Conservation (phyloP, 352 stramenopile genomes). For the Phytophthora litchii region DNA sequence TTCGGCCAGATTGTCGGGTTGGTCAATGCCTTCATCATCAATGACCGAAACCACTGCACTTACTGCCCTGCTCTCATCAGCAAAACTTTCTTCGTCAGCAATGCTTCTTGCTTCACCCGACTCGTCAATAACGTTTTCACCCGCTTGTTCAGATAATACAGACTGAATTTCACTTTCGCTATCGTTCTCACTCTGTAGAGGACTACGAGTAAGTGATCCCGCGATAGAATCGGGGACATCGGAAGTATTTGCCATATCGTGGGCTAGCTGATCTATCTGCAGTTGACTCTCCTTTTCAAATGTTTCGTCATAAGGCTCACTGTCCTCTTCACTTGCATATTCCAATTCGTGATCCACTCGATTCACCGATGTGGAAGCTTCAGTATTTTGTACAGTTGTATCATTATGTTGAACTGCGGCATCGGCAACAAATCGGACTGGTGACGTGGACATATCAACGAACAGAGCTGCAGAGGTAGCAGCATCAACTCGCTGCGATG, state of each 20-base stretch:
- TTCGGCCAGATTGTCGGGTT: slow-evolving; percentile 1
- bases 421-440: slow-evolving; percentile 28
- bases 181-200: not conserved
- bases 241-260: not conserved
- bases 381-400: not conserved
- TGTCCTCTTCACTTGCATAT: slow-evolving; percentile 25
- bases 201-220: slow-evolving; percentile 3
- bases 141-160: not conserved
- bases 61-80: slow-evolving; percentile 2
- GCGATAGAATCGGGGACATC: not conserved
- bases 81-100: slow-evolving; percentile 18
- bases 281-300: slow-evolving; percentile 48
- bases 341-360: slow-evolving; percentile 6
- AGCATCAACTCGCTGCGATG: slow-evolving; percentile 32
- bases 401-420: slow-evolving; percentile 48
- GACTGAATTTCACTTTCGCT: slow-evolving; percentile 26
- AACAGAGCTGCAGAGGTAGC: slow-evolving; percentile 46
- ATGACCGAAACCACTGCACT: slow-evolving; percentile 18
- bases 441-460: slow-evolving; percentile 42
- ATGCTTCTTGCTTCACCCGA: slow-evolving; percentile 8
- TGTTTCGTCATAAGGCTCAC: slow-evolving; percentile 43
- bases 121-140: slow-evolving; percentile 2
- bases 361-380: not conserved
- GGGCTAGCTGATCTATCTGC: not conserved
- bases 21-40: slow-evolving; percentile 11